Evolutionary conservation across 2,329 filamentous ascomycete genomes (phyloP).

Genomic region (Clonostachys chloroleuca): DNA sequence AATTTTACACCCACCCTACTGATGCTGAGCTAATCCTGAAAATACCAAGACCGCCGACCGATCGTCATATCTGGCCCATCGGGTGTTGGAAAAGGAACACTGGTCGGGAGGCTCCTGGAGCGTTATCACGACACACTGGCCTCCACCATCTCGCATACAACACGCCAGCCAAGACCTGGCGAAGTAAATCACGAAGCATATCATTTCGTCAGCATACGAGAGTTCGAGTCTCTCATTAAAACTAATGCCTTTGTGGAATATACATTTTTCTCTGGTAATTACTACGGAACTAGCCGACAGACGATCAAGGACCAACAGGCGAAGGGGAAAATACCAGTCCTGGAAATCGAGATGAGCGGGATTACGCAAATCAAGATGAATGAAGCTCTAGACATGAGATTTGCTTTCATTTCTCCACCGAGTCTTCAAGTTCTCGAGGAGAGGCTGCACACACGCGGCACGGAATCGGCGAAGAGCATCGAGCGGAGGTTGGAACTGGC

Average conservation of each 20-base stretch:
- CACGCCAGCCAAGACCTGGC: slow-evolving; percentile 68
- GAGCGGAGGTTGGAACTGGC: slow-evolving; percentile 68
- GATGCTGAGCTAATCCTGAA: no score
- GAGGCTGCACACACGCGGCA: slow-evolving; percentile 68
- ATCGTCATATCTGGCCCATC: slow-evolving; percentile 78
- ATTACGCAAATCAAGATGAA: slow-evolving; percentile 85
- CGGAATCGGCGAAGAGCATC: slow-evolving; percentile 70
- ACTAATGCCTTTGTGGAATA: slow-evolving; percentile 77
- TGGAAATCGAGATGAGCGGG: slow-evolving; percentile 97
- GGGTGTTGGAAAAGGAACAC: slow-evolving; percentile 78
- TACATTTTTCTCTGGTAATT: slow-evolving; percentile 80
- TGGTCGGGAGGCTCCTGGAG: slow-evolving; percentile 67
- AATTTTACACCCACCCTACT: no score
- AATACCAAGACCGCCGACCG: slow-evolving; percentile 44
- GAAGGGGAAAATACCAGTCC: slow-evolving; percentile 69
- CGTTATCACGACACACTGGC: slow-evolving; percentile 43
- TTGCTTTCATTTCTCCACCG: slow-evolving; percentile 81
- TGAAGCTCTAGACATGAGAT: slow-evolving; percentile 64
- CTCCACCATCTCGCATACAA: slow-evolving; percentile 70
- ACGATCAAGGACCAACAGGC: slow-evolving; percentile 73
- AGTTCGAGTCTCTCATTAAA: slow-evolving; percentile 63
- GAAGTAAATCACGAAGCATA: slow-evolving; percentile 78
- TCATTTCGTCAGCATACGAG: slow-evolving; percentile 67
- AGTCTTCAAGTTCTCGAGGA: slow-evolving; percentile 69
- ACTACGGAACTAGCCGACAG: slow-evolving; percentile 79